phyloP scores from a whole-genome alignment of 441 rosid genomes.

The Pelargonium citronellum region DNA sequence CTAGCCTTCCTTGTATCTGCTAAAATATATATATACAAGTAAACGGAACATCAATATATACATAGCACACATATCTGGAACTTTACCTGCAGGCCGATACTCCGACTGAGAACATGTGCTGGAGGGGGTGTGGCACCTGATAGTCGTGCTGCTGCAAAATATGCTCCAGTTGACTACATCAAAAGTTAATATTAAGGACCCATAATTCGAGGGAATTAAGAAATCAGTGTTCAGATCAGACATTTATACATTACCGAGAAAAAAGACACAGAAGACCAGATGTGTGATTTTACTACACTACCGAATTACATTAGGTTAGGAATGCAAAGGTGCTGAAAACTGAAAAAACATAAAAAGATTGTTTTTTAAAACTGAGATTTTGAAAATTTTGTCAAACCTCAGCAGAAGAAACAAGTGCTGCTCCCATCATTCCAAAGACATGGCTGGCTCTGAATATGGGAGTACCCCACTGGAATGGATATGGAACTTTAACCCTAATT shows the following conservation, averaged over 20 bases:
- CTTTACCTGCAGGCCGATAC: slow-evolving; percentile 79
- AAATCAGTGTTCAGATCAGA: background rate
- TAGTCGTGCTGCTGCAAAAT: slow-evolving; percentile 77
- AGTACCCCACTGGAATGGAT: slow-evolving; percentile 95
- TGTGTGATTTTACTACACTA: slow-evolving; percentile 3
- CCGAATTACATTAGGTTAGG: no score
- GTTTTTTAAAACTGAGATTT: background rate
- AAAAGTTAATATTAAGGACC: slow-evolving; percentile 12
- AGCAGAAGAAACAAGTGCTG: slow-evolving; percentile 78
- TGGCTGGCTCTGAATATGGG: slow-evolving; percentile 89
- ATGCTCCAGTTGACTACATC: slow-evolving; percentile 77
- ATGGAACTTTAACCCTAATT: slow-evolving; percentile 77
- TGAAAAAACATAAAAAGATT: background rate
- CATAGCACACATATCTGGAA: slow-evolving; percentile 6
- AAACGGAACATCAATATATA: background rate
- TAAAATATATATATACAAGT: background rate
- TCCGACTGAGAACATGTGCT: slow-evolving; percentile 69
- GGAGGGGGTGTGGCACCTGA: slow-evolving; percentile 94
- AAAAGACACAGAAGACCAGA: background rate
- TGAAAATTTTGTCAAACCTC: slow-evolving; percentile 43
- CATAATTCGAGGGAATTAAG: background rate
- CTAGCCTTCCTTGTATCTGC: background rate
- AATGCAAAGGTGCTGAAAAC: no score
- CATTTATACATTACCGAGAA: slow-evolving; percentile 5
- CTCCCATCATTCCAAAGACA: slow-evolving; percentile 90